Conservation (phyloP, 2,329 filamentous ascomycete genomes). For the Raffaelea arxii region DNA sequence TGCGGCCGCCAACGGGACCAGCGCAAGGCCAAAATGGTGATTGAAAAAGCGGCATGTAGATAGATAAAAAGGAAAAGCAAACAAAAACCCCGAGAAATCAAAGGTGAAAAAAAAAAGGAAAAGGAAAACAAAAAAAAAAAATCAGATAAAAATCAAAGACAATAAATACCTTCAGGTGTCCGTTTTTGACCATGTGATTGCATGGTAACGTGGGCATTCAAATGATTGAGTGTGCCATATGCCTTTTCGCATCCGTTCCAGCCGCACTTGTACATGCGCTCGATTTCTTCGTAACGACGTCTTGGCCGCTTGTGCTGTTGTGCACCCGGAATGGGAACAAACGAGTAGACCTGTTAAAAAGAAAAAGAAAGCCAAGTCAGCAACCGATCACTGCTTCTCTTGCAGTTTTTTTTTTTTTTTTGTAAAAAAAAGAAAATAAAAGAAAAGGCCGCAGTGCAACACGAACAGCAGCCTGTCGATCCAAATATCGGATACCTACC, state of each 20-base stretch:
- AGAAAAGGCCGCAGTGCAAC: neutral
- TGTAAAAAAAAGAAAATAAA: neutral
- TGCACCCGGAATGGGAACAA: slow-evolving; percentile 92
- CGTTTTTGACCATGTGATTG: slow-evolving; percentile 91
- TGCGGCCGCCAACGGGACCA: too few relatives aligned
- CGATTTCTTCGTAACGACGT: slow-evolving; percentile 93
- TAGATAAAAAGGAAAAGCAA: neutral
- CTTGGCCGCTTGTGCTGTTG: slow-evolving; percentile 95
- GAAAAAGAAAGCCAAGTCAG: slow-evolving; percentile 14
- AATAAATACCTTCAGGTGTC: slow-evolving; percentile 81
- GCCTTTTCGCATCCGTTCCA: slow-evolving; percentile 99
- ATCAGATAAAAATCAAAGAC: neutral
- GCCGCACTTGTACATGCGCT: slow-evolving; percentile 99
- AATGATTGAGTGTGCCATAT: slow-evolving; percentile 91
- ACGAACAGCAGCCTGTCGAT: too few relatives aligned
- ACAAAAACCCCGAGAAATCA: slow-evolving; percentile 6
- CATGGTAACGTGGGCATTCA: slow-evolving; percentile 98
- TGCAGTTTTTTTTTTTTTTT: neutral
- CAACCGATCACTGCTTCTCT: neutral
- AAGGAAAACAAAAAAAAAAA: slow-evolving; percentile 8
- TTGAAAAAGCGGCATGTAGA: too few relatives aligned
- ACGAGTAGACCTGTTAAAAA: slow-evolving; percentile 92
- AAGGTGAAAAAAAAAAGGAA: slow-evolving; percentile 1
- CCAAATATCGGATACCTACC: too few relatives aligned
- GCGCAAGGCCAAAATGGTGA: too few relatives aligned